Evolutionary conservation across 2,329 filamentous ascomycete genomes (phyloP), one percentile per base, ranked within the genome.

Genomic region (Hymenoscyphus infarciens): DNA sequence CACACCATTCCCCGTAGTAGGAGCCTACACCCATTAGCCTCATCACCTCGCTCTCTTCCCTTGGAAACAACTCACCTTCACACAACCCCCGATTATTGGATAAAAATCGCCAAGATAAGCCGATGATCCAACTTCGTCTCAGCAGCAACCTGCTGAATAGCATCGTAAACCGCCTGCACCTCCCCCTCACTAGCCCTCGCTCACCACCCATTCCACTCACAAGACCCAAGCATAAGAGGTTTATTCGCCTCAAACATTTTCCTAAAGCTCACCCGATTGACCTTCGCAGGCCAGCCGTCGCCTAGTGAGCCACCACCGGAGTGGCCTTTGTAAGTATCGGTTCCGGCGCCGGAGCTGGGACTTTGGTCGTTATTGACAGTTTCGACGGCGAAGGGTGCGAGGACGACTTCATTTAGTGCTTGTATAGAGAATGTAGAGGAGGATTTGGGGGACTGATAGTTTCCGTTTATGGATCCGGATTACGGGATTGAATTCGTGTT

Each of bases 1-100:
- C 22, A 66, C 64, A 13, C 64, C 64, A 29, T 58, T 54, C 31
- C 63, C 61, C 27, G 64, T 63, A 19, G 64, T 64, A 5, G 71
- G 71, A 5, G 25, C 52, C 25, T 27, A 27, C 25, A 27, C 25
- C 25, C 25, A 27, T 27, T 27, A 27, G 25, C 25, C 25, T 27
- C 25, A 27, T 27, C 25, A 27, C 25, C 25, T 27, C 25, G 2
- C 25, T 27, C 25, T 27, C 4, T 27, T 4, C 25, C 25, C 25
- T 27, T 4, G 4, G 25, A 27, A 27, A 27, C 25, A 2, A 27
- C 25, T 27, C 25, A 27, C 25, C 52, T 19, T 19, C n/a, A 25
- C n/a, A 27, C 52, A 54, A 6, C 52, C 52, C 4, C 25, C 25
- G n/a, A 22, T 22, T 54, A 7, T 22, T 54, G 52, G 10, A 54